Conservation (phyloP, 768 basidiomycete species). For the Mycena maculata region DNA sequence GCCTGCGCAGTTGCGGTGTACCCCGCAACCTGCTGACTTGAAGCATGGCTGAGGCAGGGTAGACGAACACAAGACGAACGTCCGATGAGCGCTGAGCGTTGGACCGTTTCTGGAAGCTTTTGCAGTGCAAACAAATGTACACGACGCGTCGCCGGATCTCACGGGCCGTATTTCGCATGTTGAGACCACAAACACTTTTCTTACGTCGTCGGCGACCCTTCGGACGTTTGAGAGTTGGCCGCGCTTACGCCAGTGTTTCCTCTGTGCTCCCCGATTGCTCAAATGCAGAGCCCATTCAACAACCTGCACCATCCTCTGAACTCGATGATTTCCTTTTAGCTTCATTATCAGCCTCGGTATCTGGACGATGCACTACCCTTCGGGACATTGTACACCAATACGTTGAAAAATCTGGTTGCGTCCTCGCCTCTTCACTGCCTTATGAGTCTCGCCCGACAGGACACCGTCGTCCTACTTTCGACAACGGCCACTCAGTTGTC, state of each 20-base stretch:
- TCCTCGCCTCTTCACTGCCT: constrained; percentile 55
- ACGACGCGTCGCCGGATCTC: too few relatives aligned
- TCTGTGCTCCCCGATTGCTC: neutral
- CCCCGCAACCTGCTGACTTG: constrained; percentile 4
- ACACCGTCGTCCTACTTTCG: constrained; percentile 42
- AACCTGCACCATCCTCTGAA: neutral
- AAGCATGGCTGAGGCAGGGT: constrained; percentile 14
- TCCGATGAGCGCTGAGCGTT: too few relatives aligned
- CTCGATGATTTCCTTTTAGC: constrained; percentile 16
- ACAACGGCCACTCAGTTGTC: constrained; percentile 50
- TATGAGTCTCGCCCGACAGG: constrained; percentile 63
- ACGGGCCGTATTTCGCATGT: too few relatives aligned
- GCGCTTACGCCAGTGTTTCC: constrained; percentile 21
- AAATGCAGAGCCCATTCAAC: neutral
- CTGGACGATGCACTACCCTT: constrained; percentile 35
- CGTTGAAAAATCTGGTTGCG: constrained; percentile 51
- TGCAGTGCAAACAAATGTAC: too few relatives aligned
- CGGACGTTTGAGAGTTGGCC: too few relatives aligned
- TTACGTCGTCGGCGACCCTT: neutral
- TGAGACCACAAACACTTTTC: neutral
- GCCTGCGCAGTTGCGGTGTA: constrained; percentile 29
- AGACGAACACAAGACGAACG: too few relatives aligned
- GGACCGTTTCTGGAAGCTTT: too few relatives aligned
- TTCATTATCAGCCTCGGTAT: neutral
- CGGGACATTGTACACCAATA: constrained; percentile 57